Percentiles rank a stretch among this genome's conserved stretches.
phyloP scores from a whole-genome alignment of 1,139 yeast genomes.

The Geotrichum aggregatum region DNA sequence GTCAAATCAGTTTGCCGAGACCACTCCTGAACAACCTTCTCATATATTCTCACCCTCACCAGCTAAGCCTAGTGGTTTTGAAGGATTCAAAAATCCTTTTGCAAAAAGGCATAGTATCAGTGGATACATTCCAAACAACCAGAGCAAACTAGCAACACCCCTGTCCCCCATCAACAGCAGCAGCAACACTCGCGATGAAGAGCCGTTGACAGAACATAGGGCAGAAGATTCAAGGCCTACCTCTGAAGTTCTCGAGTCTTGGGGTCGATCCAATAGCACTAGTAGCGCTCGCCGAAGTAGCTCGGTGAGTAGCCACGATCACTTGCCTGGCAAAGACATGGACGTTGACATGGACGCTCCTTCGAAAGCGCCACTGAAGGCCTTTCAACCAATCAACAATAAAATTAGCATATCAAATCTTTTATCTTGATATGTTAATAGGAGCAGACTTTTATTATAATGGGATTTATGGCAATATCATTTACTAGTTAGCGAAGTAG shows the following conservation, averaged over 20 bases:
- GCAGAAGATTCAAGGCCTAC: constrained; percentile 12
- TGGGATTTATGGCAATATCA: too few species aligned
- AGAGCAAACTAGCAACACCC: constrained; percentile 4
- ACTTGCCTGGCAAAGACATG: not conserved
- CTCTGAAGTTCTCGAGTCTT: constrained; percentile 13
- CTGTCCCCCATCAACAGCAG: constrained; percentile 1
- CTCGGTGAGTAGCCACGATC: constrained; percentile 9
- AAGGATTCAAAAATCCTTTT: constrained; percentile 9
- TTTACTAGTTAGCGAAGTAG: too few species aligned
- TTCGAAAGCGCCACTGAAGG: not conserved
- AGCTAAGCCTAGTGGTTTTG: not conserved
- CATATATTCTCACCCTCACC: constrained; percentile 3
- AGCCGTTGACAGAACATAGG: not conserved
- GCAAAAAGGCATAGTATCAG: constrained; percentile 11
- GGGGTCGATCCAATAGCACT: constrained; percentile 10
- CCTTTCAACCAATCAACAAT: not conserved
- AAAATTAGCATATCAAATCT: constrained; percentile 15
- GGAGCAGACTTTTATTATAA: too few species aligned
- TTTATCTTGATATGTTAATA: constrained; percentile 2
- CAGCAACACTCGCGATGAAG: not conserved
- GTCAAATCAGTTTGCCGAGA: not conserved
- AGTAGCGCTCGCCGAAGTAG: constrained; percentile 16
- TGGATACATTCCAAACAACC: constrained; percentile 1
- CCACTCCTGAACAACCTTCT: not conserved
- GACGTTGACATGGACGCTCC: not conserved